Evolutionary conservation across 192 early-diverging fungal species (phyloP).

Genomic region (Coemansia biformis): DNA sequence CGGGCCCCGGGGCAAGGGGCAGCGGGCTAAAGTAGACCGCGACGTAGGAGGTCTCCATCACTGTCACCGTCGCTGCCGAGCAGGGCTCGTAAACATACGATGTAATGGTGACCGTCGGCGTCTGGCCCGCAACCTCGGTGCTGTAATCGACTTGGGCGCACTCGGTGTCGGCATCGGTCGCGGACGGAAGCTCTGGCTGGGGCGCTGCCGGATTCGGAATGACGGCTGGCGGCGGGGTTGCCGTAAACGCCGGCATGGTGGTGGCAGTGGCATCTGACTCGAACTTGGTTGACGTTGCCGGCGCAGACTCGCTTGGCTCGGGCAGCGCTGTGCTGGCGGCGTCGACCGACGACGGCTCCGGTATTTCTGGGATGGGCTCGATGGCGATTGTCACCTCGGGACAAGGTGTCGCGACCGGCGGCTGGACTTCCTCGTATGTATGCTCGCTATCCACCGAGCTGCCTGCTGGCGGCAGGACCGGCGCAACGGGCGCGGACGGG

Average conservation of each 20-base stretch:
- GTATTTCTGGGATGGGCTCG: background rate
- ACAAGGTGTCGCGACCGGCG: too few relatives aligned
- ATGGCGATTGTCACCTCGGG: too few relatives aligned
- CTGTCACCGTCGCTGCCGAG: slow-evolving; percentile 11
- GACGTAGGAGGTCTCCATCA: slow-evolving; percentile 17
- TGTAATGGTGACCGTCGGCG: slow-evolving; percentile 7
- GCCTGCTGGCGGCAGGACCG: too few relatives aligned
- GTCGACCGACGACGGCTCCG: background rate
- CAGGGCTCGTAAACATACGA: slow-evolving; percentile 5
- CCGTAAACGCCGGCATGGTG: slow-evolving; percentile 2
- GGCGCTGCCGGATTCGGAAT: slow-evolving; percentile 7
- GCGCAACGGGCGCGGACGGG: too few relatives aligned
- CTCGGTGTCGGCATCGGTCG: background rate
- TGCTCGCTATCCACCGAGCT: too few relatives aligned
- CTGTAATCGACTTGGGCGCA: slow-evolving; percentile 3
- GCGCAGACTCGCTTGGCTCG: background rate
- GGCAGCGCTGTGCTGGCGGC: background rate
- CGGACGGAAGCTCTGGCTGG: slow-evolving; percentile 5
- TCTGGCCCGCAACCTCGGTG: background rate
- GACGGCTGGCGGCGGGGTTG: slow-evolving; percentile 11
- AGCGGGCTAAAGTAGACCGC: background rate
- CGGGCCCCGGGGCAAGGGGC: slow-evolving; percentile 34
- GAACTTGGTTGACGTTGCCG: background rate
- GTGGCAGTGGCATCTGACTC: background rate
- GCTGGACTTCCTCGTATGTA: background rate